Evolutionary conservation across 129 eudicot genomes (phyloP), one percentile per base, ranked within the genome.

Genomic region (Escallonia herrerae): DNA sequence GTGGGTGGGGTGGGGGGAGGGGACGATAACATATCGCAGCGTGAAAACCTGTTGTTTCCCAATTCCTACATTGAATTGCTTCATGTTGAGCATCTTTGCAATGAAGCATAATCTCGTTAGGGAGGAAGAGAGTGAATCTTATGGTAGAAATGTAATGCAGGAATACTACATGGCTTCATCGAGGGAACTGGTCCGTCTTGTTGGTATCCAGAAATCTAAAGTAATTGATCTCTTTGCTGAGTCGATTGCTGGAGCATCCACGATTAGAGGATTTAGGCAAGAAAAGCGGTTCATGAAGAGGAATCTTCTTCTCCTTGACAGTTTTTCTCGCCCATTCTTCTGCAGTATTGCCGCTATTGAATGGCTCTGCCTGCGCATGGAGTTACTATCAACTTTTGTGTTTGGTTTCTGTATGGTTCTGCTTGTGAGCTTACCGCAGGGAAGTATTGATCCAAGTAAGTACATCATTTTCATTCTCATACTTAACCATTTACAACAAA

Each of bases 91-190:
- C 14, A 15, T 40, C 10, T 10, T 42, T 40, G 3, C 47, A 5
- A 39, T 51, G 40, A 50, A 22, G 33, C 33, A 22, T 22, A 22
- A 22, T 22, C 64, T 60, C 42, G 49, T 52, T 48, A 3, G 10
- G 33, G 57, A 46, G 47, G 37, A 48, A 5, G 56, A 48, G 60
- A 22, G 64, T 65, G 45, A 54, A 40, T 60, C 62, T 9, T 62
- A 10, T 43, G 37, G 12, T 54, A 62, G 15, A 66, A 51, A 3
- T 62, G 41, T 41, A 60, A 40, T 91, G 86, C 90, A 93, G 98
- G 88, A 88, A 83, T 93, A 93, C 84, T 93, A 88, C 74, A 88
- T 93, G 98, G 98, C 98, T 48, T 93, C 98, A 69, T 88, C 98
- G 22, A 80, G 98, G 65, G 98, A 93, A 80, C 76, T 93, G 60